Evolutionary conservation across 2,329 filamentous ascomycete genomes (phyloP).

Genomic region (Penicillium vulpinum): DNA sequence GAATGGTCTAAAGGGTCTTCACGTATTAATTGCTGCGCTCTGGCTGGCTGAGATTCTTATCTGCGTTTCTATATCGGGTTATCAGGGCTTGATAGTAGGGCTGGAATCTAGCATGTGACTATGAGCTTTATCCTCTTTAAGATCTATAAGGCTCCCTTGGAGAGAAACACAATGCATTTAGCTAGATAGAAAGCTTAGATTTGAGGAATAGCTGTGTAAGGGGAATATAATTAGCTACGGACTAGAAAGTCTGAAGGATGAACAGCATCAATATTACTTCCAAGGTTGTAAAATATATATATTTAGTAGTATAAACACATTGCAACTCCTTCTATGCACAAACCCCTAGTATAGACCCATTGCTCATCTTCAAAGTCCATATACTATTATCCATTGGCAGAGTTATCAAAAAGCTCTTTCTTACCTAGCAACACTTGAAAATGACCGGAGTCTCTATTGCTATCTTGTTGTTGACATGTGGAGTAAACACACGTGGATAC

Average conservation of each 20-base stretch:
- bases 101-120: neutral
- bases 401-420: no score
- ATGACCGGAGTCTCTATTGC: no score
- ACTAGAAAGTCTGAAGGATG: neutral
- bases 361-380: no score
- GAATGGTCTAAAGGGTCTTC: neutral
- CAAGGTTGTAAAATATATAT: no score
- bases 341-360: no score
- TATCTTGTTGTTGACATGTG: no score
- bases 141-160: neutral
- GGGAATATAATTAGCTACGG: no score
- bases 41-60: conserved; percentile 21
- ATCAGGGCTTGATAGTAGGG: conserved; percentile 19
- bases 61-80: conserved; percentile 20
- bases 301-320: no score
- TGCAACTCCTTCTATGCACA: no score
- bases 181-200: neutral
- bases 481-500: no score
- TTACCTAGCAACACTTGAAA: no score
- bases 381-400: no score
- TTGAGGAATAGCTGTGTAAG: neutral
- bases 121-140: neutral
- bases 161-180: neutral
- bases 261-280: neutral
- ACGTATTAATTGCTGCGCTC: conserved; percentile 20